Base-by-base conservation (phyloP, 83 land plant species). In the Diphasiastrum complanatum region DNA sequence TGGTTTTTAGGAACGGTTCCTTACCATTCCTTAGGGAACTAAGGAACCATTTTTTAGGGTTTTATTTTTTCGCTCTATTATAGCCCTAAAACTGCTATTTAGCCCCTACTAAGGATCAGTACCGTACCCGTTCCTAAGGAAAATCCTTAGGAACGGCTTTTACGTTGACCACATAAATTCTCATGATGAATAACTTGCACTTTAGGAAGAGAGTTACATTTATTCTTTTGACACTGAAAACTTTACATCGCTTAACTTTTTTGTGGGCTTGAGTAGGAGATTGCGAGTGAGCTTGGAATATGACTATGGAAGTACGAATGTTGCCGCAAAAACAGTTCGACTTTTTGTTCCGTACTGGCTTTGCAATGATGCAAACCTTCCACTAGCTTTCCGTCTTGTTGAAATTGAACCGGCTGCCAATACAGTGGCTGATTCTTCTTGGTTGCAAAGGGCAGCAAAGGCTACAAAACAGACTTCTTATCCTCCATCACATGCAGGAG, bases 261-360 rank as follows among this genome's bases (percentile, higher is more conserved):
- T 36, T 66, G 35, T 40, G 27, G 48, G 11, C 49, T 66, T 23
- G 56, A 24, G 4, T 20, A 89, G 96, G 85, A 85, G 78, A 64
- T 60, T 95, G 63, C 84, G 86, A 43, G 84, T 95, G 58, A 89
- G 89, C 57, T 54, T 95, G 71, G 99, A 95, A 43, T 80, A 78
- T 63, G 99, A 89, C 61, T 71, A 86, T 79, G 96, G 96, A 33
- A 78, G 78, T 29, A 75, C 75, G 45, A 66, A 45, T 68, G 75
- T 78, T 60, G 83, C 86, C 19, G 81, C 96, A 5, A 95, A 86
- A 62, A 80, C 73, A 10, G 66, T 95, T 23, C 85, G 99, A 37
- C 75, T 95, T 24, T 86, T 84, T 73, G 92, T 95, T 60, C 96
- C 99, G 24, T 95, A 95, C 37, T 95, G 96, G 96, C 75, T 95